Evolutionary conservation across 176 grass and related monocot genomes (phyloP).

Genomic region (Olyra latifolia): DNA sequence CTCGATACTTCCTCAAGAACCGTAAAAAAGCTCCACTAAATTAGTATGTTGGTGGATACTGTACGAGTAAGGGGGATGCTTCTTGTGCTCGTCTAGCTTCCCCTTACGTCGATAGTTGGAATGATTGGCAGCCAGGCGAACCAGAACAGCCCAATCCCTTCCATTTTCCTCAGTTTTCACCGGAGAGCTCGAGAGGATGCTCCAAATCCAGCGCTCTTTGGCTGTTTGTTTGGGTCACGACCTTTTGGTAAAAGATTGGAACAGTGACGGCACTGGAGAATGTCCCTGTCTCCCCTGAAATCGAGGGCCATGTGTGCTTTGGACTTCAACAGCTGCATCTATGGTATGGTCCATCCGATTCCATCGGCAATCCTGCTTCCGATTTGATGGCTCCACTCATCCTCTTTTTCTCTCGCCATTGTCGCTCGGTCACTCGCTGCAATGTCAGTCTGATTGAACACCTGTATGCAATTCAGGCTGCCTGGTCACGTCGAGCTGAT

Average conservation of each 20-base stretch:
- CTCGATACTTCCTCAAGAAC: too few relatives aligned
- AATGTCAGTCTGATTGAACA: not conserved
- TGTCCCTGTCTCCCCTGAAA: conserved; percentile 13
- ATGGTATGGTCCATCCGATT: not conserved
- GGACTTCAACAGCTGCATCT: conserved; percentile 3
- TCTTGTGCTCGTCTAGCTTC: too few relatives aligned
- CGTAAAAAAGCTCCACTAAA: too few relatives aligned
- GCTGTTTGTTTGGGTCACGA: not conserved
- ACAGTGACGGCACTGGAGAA: conserved; percentile 14
- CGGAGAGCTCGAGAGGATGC: not conserved
- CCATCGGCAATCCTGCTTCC: not conserved
- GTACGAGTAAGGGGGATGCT: too few relatives aligned
- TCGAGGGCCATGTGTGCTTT: not conserved
- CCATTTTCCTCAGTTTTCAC: not conserved
- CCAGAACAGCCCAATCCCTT: too few relatives aligned
- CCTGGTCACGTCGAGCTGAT: not conserved
- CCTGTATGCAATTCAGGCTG: not conserved
- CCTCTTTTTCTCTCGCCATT: not conserved
- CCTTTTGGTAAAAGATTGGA: not conserved
- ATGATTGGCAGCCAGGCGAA: too few relatives aligned
- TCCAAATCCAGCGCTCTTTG: not conserved
- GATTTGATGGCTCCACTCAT: conserved; percentile 9
- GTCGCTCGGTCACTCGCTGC: not conserved
- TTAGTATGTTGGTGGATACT: too few relatives aligned
- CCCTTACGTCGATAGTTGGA: too few relatives aligned